These are phyloP conservation scores for Umbelopsis isabellina DNA, from an alignment of 192 early-diverging fungal species.

Conservation along the genomic window DNA sequence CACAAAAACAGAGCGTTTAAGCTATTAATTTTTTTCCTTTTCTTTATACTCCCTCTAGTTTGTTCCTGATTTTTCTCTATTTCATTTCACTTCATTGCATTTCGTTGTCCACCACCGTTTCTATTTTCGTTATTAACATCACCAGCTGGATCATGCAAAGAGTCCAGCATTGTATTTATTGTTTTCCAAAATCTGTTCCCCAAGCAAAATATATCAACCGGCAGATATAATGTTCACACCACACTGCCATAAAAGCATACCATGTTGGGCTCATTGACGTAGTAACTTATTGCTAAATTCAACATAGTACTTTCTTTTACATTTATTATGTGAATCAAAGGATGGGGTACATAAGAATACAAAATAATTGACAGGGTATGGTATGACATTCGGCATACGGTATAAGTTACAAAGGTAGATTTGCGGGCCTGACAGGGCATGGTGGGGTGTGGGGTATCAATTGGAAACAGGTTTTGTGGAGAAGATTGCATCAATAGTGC, in stretches of 20 bases:
- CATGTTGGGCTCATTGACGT: no score
- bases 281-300: no score
- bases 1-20: no score
- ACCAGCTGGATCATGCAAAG: neutral
- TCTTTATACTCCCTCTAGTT: neutral
- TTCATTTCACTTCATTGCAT: neutral
- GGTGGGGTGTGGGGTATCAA: neutral
- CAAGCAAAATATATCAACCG: no score
- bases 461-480: neutral
- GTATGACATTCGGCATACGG: no score
- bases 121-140: neutral
- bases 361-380: no score
- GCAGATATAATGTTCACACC: no score
- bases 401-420: neutral
- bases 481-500: neutral
- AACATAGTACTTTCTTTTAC: no score
- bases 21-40: neutral
- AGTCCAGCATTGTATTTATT: conserved; percentile 19
- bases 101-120: neutral
- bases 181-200: neutral
- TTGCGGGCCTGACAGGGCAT: neutral
- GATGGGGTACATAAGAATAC: no score
- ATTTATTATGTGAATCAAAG: no score
- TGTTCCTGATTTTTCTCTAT: neutral
- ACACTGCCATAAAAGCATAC: no score